phyloP scores from a whole-genome alignment of 257 asterid genomes.

The Ilex aquifolium region DNA sequence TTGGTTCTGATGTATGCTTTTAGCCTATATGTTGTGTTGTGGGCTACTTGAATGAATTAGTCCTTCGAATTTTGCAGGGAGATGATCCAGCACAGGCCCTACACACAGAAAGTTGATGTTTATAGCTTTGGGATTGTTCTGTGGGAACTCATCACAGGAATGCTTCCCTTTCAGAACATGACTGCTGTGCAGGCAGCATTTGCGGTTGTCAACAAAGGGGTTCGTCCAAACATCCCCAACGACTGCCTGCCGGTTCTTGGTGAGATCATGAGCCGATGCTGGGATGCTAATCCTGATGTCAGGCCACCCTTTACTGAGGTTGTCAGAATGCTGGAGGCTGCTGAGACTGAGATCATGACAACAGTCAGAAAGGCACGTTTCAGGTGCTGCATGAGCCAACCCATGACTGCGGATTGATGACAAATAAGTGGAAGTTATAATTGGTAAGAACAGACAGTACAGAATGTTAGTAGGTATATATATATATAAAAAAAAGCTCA shows the following conservation, averaged over 20 bases:
- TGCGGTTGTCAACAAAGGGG: conserved; percentile 95
- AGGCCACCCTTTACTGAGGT: conserved; percentile 86
- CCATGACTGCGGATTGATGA: conserved; percentile 75
- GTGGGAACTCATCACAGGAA: conserved; percentile 94
- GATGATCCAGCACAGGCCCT: conserved; percentile 98
- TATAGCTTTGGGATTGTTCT: conserved; percentile 97
- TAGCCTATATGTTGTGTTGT: background rate
- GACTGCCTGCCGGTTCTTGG: conserved; percentile 74
- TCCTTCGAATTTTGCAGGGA: conserved; percentile 54
- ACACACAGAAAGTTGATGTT: conserved; percentile 92
- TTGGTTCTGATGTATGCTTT: no score
- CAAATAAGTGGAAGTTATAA: conserved; percentile 12
- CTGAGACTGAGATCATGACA: conserved; percentile 83
- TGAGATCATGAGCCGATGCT: conserved; percentile 90
- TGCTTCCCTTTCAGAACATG: conserved; percentile 98
- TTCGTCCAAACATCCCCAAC: conserved; percentile 71
- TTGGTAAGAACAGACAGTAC: conserved; percentile 20
- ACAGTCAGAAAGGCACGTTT: conserved; percentile 92
- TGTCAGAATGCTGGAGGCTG: conserved; percentile 86
- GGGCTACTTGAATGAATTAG: conserved; percentile 12
- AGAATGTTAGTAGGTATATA: conserved; percentile 20
- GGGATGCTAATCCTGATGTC: conserved; percentile 82
- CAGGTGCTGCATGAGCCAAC: conserved; percentile 93
- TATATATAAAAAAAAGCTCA: conserved; percentile 13
- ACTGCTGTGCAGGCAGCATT: conserved; percentile 98